Conservation (phyloP, 169 alveolate genomes). For the Plasmodium coatneyi region DNA sequence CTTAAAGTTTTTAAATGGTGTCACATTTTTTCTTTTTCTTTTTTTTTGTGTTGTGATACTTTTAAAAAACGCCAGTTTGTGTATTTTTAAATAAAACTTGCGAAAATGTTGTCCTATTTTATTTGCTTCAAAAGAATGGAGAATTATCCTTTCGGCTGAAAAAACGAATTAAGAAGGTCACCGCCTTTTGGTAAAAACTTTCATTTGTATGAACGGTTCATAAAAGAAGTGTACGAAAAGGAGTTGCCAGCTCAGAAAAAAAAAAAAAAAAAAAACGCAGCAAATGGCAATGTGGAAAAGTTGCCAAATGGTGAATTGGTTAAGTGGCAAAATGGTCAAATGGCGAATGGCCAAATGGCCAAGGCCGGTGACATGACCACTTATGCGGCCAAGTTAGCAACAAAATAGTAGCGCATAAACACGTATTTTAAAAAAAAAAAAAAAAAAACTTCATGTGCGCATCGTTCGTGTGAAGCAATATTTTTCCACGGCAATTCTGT, state of each 20-base stretch:
- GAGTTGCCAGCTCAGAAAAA: conserved; percentile 6
- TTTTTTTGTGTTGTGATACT: neutral
- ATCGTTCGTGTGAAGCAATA: neutral
- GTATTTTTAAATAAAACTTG: neutral
- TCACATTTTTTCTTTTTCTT: neutral
- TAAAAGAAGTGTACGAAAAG: neutral
- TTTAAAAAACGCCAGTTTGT: neutral
- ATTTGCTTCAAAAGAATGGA: neutral
- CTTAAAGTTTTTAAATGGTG: neutral
- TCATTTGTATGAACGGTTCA: conserved; percentile 40
- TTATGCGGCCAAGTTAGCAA: neutral
- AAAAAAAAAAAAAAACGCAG: conserved; percentile 6
- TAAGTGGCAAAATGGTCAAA: neutral
- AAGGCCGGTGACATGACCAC: neutral
- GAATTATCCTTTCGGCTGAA: neutral
- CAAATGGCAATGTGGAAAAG: neutral
- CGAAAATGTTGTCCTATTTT: neutral
- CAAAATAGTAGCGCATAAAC: neutral
- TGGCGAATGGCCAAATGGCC: neutral
- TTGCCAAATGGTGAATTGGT: neutral
- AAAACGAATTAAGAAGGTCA: neutral
- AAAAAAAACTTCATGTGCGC: conserved; percentile 13
- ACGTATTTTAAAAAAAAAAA: conserved; percentile 11
- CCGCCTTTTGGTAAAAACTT: neutral
- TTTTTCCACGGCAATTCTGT: neutral